Evolutionary conservation across 345 rosid genomes (phyloP), one percentile per base, ranked within the genome.

Genomic region (Syzygium oleosum): DNA sequence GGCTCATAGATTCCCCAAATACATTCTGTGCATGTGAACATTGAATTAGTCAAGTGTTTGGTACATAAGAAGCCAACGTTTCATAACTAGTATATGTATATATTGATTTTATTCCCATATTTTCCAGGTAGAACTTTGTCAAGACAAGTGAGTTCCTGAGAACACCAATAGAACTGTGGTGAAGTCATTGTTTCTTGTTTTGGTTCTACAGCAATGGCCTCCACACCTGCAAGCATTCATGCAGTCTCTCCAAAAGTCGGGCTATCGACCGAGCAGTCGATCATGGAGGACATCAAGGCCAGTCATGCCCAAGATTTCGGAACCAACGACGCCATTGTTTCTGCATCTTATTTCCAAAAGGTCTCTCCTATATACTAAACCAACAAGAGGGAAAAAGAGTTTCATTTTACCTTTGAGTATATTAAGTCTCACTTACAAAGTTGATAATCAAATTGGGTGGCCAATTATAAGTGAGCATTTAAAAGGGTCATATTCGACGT

Each of bases 341-440:
- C 92, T 11, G 89, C 91, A 52, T 89, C 91, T 59, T 31, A 80
- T 53, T 88, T 88, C 56, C 91, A 89, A 79, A 89, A 89, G 94
- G 92, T 89, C 55, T 21, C 25, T 34, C 25, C 14, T 12, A 9
- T 19, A 19, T 41, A 34, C 27, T 73, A 5, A 73, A 38, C 80
- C 80, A 38, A 10, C 46, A 19, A 38, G 46, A 16, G 80, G 49
- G 21, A 34, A 73, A 34, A 73, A 73, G 49, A 25, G 49, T 73
- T 73, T 41, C 80, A 38, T 73, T 73, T 73, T 19, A 73, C 25
- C 80, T 38, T 73, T 61, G n/a, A n/a, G 73, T 61, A 29, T 61
- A n/a, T 61, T 11, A 73, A 34, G 4, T 38, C 80, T 34, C 80
- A 34, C 25, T 73, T 73, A 22, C 80, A 34, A 73, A 16, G 79